Base-by-base conservation (phyloP, 345 rosid species). In the Cardiospermum halicacabum region DNA sequence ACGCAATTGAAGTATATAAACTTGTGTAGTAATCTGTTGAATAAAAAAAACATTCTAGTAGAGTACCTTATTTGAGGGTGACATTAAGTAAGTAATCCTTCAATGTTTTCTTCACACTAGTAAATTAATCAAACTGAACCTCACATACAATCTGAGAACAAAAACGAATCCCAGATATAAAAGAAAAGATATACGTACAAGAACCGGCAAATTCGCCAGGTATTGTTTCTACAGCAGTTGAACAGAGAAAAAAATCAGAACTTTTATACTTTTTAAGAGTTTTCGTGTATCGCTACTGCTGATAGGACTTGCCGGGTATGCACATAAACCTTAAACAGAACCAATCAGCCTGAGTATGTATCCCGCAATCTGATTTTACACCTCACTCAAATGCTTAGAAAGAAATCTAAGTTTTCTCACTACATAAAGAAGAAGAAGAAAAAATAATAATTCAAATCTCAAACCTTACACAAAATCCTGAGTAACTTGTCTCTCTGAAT, bases 331-430 rank as follows among this genome's bases (percentile, higher is more conserved):
- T 69, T 77, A 74, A 75, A 67, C 30, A 49, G 72, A 74, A 76
- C 69, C 76, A 66, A 77, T 77, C 85, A 75, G 77, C 78, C 67
- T 24, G 73, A 78, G 78, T 71, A 77, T 75, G 72, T 67, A 74
- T 70, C 65, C 82, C 78, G 80, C 81, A 75, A 75, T 77, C 82
- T 47, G 76, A 79, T 81, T 78, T 78, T 85, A 85, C 84, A 79
- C 75, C 84, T 75, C 88, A 81, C 77, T 79, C 81, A 76, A 79
- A 73, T 74, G 74, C 78, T 74, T 79, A 70, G 65, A 75, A 80
- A 75, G 72, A 69, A 78, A 65, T 69, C 80, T 75, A 74, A 65
- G 68, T 58, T 70, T 68, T 74, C 62, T 67, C 64, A 30, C 79
- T 66, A 73, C 45, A 58, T 45, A 22, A 40, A 45, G 13, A 62